Base-by-base conservation (phyloP, 495 filamentous ascomycete species). In the Hypoxylon crocopeplum region DNA sequence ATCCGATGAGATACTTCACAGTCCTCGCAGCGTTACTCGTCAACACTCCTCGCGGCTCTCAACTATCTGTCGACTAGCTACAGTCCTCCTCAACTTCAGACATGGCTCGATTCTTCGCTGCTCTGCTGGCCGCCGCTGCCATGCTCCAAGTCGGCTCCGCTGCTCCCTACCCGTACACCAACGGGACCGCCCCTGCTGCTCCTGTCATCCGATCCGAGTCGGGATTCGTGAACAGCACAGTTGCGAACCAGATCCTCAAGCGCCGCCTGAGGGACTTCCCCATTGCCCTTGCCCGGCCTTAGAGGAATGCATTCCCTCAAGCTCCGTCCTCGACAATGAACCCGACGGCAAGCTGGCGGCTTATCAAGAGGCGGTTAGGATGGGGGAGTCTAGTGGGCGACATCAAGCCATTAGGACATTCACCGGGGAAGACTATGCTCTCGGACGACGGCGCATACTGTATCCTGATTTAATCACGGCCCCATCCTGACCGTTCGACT, bases 61-160 rank as follows among this genome's bases (percentile, higher is more conserved):
- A 48, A 57, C 25, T 17, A 17, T 38, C 42, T 11, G 42, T 47
- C 47, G 24, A 44, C 40, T 15, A 29, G 47, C 20, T 38, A 29
- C 40, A 49, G 13, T 7, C 41, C 46, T 39, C 27, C 30, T 34
- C 38, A 63, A 47, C 12, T 13, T 58, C 42, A 54, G 30, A 40
- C 24, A 69, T 69, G 67, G 67, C 67, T 54, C 60, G 54, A 10
- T 64, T 69, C 64, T 59, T 69, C 56, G 48, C 64, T 62, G 60
- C 56, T 56, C 42, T 69, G 16, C 39, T 69, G 64, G 67, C 67
- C 48, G 64, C 49, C 30, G 59, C 42, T 36, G 59, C 67, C 57
- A 60, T 64, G 57, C 22, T 67, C 46, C 59, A 64, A 17, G 59
- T 64, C 36, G 64, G 64, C 56, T 59, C 48, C 39, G 67, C 64